A percentile compares a stretch with the other conserved stretches of the same genome.
Conservation (phyloP, 768 basidiomycete species). For the Podaxis sp. region DNA sequence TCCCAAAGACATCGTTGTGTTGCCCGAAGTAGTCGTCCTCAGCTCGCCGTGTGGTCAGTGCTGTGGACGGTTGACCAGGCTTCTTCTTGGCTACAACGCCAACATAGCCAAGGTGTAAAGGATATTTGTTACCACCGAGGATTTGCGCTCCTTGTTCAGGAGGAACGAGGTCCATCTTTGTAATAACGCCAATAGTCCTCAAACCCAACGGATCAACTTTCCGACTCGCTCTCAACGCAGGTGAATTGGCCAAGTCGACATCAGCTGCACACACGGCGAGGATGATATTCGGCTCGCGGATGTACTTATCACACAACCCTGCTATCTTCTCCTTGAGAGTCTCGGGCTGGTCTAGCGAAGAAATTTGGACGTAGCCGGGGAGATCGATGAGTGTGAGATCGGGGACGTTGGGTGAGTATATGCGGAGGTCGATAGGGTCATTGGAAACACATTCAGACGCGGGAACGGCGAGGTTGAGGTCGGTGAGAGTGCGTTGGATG, state of each 20-base stretch:
- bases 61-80: conserved; percentile 46
- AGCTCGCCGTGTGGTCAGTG: conserved; percentile 49
- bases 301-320: conserved; percentile 90
- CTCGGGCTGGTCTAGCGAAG: conserved; percentile 95
- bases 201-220: conserved; percentile 94
- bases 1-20: conserved; percentile 62
- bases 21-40: conserved; percentile 70
- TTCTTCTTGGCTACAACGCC: conserved; percentile 90
- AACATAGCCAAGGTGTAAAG: conserved; percentile 96
- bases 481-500: conserved; percentile 90
- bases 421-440: conserved; percentile 94
- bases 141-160: conserved; percentile 82
- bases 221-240: conserved; percentile 89
- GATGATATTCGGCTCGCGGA: conserved; percentile 99
- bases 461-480: conserved; percentile 93
- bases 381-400: conserved; percentile 97
- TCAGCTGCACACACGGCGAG: conserved; percentile 99
- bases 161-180: conserved; percentile 97
- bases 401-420: conserved; percentile 94
- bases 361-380: conserved; percentile 95
- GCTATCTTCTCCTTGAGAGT: conserved; percentile 91
- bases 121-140: conserved; percentile 88
- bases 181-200: conserved; percentile 95
- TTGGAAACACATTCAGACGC: conserved; percentile 88
- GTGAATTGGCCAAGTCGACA: conserved; percentile 97